Conservation (phyloP, 768 basidiomycete species). For the Galerina marginata region DNA sequence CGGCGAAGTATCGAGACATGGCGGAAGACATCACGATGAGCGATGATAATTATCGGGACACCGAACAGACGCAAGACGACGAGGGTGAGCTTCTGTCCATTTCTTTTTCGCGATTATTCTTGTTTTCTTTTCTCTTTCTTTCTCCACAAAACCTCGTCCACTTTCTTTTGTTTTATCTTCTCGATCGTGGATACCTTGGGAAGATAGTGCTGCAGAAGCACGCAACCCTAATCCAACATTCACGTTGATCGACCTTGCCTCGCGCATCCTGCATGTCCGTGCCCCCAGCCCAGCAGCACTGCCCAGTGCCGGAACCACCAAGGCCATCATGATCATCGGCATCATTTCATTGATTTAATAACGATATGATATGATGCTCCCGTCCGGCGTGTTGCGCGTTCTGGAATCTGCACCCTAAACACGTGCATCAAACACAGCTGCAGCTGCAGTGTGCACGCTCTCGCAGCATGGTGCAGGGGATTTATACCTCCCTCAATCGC, state of each 20-base stretch:
- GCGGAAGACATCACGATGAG: conserved; percentile 36
- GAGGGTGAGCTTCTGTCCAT: conserved; percentile 18
- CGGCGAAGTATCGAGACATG: conserved; percentile 63
- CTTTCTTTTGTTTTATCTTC: background rate
- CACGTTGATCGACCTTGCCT: background rate
- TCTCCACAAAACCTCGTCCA: background rate
- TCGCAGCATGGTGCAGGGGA: conserved; percentile 13
- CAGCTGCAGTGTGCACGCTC: background rate
- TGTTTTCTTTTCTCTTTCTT: background rate
- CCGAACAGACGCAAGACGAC: conserved; percentile 27
- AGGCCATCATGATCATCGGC: background rate
- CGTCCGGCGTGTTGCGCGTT: conserved; percentile 4
- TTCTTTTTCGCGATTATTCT: background rate
- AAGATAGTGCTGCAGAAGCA: background rate
- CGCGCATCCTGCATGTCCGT: background rate
- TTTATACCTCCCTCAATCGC: conserved; percentile 15
- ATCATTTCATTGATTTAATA: background rate
- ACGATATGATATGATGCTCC: conserved; percentile 5
- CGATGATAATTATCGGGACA: conserved; percentile 30
- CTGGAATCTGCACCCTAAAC: conserved; percentile 1
- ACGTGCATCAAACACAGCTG: conserved; percentile 14
- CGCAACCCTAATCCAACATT: background rate
- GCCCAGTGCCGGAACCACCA: background rate
- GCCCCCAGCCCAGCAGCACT: background rate
- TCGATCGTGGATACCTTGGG: background rate